Base-by-base conservation (phyloP, 75 land plant genomes). In the Pseudotsuga menziesii region DNA sequence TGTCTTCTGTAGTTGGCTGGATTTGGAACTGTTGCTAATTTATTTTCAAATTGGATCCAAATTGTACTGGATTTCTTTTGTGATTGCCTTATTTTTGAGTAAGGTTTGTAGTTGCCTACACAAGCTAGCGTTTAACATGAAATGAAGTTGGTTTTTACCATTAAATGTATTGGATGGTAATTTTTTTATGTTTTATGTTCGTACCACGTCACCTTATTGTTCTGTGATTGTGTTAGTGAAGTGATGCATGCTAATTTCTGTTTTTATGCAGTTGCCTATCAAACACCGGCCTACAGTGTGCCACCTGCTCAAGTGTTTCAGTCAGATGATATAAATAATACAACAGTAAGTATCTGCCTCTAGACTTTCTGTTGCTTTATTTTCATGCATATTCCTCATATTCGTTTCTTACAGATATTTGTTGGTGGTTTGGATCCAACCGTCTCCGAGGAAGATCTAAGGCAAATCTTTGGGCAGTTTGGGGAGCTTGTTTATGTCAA, bases 401-500 rank as follows among this genome's bases (percentile, higher is more conserved):
- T 56, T 61, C 56, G 57, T 59, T 32, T 78, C 3, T 78, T 85
- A 80, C 89, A 97, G 99, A 84, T 97, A 77, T 97, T 88, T 85
- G 83, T 97, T 67, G 98, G 97, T 61, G 88, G 89, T 23, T 81
- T 97, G 87, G 99, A 97, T 69, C 95, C 91, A 11, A 94, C 89
- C 86, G 85, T 91, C 4, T 75, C 86, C 0, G 99, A 97, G 76
- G 95, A 97, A 32, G 99, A 97, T 75, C 72, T 97, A 78, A 90
- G 64, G 77, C 89, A 92, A 73, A 80, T 88, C 7, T 97, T 90
- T 78, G 79, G 78, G 1, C 99, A 90, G 78, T 89, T 92, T 80
- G 99, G 99, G 25, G 99, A 97, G 22, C 79, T 97, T 74, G 80
- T 86, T 9, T 94, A 91, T 84, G 98, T 89, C 55, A 94, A 97